Percentiles rank a stretch among this genome's conserved stretches.
Evolutionary conservation across 495 filamentous ascomycete species (phyloP).

Genomic region (Daldinia grandis): DNA sequence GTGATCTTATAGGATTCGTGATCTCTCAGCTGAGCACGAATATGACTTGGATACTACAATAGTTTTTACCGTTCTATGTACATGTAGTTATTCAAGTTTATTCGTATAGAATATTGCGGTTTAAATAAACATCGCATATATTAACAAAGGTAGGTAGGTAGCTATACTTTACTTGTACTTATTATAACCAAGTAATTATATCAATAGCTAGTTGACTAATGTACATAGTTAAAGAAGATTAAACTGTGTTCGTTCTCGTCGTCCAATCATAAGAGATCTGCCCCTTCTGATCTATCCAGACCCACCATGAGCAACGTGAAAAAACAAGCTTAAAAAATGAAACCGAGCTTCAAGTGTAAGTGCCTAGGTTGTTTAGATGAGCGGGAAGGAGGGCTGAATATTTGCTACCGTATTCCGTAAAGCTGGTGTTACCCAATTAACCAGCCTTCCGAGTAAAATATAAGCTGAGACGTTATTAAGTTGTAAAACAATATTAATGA

Average conservation of each 20-base stretch:
- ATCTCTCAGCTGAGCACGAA: neutral
- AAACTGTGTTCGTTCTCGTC: neutral
- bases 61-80: neutral
- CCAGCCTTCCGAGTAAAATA: conserved; percentile 23
- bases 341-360: neutral
- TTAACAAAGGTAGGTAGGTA: too few relatives aligned
- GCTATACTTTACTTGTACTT: too few relatives aligned
- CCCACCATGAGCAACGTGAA: neutral
- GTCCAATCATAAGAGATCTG: too few relatives aligned
- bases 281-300: neutral
- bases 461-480: conserved; percentile 30
- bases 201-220: too few relatives aligned
- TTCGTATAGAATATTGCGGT: too few relatives aligned
- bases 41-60: neutral
- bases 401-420: conserved; percentile 7
- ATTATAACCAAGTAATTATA: too few relatives aligned
- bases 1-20: neutral
- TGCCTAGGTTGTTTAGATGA: neutral
- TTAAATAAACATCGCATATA: too few relatives aligned
- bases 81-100: too few relatives aligned
- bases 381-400: conserved; percentile 1
- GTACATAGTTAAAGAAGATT: neutral
- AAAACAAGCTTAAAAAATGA: conserved; percentile 8
- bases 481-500: conserved; percentile 24
- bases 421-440: neutral